Conservation (phyloP, 2,329 filamentous ascomycete species). For the Berkeleyomyces rouxiae region DNA sequence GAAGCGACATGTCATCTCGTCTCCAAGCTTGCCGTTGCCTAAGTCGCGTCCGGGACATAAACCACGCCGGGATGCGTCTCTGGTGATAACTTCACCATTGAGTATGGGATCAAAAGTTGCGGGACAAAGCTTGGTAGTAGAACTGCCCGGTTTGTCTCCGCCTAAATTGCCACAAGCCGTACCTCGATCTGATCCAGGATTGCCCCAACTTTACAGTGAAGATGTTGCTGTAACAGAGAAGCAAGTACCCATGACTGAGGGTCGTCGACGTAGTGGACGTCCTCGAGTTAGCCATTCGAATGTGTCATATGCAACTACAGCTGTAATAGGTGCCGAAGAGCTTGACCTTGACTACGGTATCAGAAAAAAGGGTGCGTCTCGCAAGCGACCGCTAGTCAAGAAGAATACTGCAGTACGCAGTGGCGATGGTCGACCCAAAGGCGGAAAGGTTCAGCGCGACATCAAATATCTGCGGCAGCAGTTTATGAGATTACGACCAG, state of each 20-base stretch:
- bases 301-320: background rate
- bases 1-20: background rate
- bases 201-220: background rate
- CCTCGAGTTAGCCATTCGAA: background rate
- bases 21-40: background rate
- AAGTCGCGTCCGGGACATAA: background rate
- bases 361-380: too few relatives aligned
- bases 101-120: background rate
- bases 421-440: background rate
- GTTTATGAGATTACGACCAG: constrained; percentile 27
- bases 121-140: background rate
- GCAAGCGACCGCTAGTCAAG: background rate
- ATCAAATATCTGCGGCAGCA: constrained; percentile 15
- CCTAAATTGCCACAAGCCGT: background rate
- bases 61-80: background rate
- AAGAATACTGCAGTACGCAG: background rate
- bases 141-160: background rate
- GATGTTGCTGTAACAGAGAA: background rate
- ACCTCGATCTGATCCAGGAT: background rate
- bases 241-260: background rate
- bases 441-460: background rate
- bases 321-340: background rate
- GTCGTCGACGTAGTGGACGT: background rate
- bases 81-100: background rate
- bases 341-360: background rate